Evolutionary conservation across 2,329 filamentous ascomycete species (phyloP).

Genomic region (Penicillium concentricum): DNA sequence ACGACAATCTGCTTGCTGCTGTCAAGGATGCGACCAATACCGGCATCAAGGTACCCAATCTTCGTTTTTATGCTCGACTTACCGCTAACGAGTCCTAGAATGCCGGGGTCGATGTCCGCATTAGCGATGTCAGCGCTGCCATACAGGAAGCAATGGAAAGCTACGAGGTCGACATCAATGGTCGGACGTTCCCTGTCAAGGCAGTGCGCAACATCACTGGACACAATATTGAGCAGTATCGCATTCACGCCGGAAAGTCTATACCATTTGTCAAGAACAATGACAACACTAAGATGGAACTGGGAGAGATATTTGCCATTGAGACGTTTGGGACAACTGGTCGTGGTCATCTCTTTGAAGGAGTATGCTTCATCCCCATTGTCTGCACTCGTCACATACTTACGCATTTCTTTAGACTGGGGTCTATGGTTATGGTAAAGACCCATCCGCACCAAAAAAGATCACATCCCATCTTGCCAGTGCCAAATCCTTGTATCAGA

Average conservation of each 20-base stretch:
- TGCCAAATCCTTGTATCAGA: slow-evolving; percentile 58
- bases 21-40: slow-evolving; percentile 67
- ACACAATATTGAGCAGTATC: slow-evolving; percentile 55
- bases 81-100: slow-evolving; percentile 31
- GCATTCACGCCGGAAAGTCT: slow-evolving; percentile 57
- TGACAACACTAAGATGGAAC: slow-evolving; percentile 56
- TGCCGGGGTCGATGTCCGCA: slow-evolving; percentile 56
- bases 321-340: slow-evolving; percentile 60
- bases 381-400: neutral
- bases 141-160: slow-evolving; percentile 64
- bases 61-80: neutral
- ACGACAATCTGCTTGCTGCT: slow-evolving; percentile 71
- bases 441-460: slow-evolving; percentile 37
- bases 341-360: slow-evolving; percentile 49
- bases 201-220: slow-evolving; percentile 56
- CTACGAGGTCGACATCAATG: slow-evolving; percentile 58
- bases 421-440: slow-evolving; percentile 54
- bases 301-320: slow-evolving; percentile 59
- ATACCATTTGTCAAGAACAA: slow-evolving; percentile 56
- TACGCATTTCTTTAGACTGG: slow-evolving; percentile 39
- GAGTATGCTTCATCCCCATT: slow-evolving; percentile 33
- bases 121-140: slow-evolving; percentile 55
- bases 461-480: slow-evolving; percentile 46
- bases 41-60: slow-evolving; percentile 42
- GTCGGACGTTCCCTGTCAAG: slow-evolving; percentile 55